Evolutionary conservation across 495 filamentous ascomycete genomes (phyloP), one percentile per base, ranked within the genome.

Genomic region (Penicillium nucicola): DNA sequence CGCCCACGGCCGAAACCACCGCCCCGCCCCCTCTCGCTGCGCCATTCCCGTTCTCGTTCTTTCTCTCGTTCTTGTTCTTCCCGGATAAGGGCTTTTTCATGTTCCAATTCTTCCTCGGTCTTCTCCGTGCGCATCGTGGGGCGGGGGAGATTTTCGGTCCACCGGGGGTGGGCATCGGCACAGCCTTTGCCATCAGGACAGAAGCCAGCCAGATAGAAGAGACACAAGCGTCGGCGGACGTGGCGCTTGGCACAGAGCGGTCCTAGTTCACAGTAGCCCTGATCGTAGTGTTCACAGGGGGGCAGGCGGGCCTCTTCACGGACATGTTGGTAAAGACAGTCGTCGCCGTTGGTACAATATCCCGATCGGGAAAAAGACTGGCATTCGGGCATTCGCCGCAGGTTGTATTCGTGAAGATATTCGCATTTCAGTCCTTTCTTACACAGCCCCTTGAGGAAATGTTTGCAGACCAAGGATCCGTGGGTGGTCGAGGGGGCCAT

Each of bases 341-440:
- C 93, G 69, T 97, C 92, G 57, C 92, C 91, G 69, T 96, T 95
- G 59, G 85, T 86, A 70, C 93, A 98, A 70, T 92, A 96, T 48
- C 88, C 89, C 63, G 90, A 88, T 51, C 90, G 84, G 13, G 88
- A 82, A 58, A 89, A 93, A 61, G 90, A 90, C 62, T 90, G 93
- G 75, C 93, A 98, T 71, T 97, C 93, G 39, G 92, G 90, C 92
- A 96, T 95, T 70, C 91, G 89, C 41, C 93, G 86, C 57, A 98
- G 82, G 77, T 98, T 97, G 78, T 95, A 98, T 74, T 96, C 92
- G 74, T 98, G 93, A 49, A 96, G 77, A 64, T 96, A 98, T 72
- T 97, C 93, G 81, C 93, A 98, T 48, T 81, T 80, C 52, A 93
- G 81, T 31, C 92, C 95, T 69, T 97, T 97, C 68, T 97, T 98